These are phyloP conservation scores for Beauveria sp. DNA, from an alignment of 2,329 filamentous ascomycete genomes.

Conservation along the genomic window DNA sequence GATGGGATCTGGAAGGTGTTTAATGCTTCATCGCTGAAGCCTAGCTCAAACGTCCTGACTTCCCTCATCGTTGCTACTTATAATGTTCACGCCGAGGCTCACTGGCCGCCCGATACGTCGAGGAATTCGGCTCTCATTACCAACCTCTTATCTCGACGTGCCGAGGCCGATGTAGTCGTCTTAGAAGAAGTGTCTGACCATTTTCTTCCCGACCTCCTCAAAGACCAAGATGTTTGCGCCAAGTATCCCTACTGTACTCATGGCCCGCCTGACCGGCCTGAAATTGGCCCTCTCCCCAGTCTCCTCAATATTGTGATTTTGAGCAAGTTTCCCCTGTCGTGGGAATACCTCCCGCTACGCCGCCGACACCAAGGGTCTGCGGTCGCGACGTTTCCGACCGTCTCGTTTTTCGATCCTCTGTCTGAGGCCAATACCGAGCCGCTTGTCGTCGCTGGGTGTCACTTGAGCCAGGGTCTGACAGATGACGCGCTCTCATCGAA, in stretches of 20 bases:
- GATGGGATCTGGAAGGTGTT: neutral
- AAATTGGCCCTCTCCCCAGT: conserved; percentile 48
- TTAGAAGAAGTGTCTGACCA: conserved; percentile 60
- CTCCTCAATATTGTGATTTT: conserved; percentile 55
- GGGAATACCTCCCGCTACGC: conserved; percentile 46
- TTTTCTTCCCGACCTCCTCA: conserved; percentile 50
- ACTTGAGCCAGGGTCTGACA: conserved; percentile 54
- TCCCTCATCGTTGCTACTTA: conserved; percentile 40
- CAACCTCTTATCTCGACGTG: conserved; percentile 35
- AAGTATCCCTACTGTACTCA: conserved; percentile 51
- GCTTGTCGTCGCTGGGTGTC: conserved; percentile 47
- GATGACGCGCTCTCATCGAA: conserved; percentile 51
- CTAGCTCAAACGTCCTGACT: conserved; percentile 7
- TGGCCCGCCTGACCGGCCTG: conserved; percentile 43
- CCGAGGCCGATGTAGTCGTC: conserved; percentile 39
- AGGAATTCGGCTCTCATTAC: conserved; percentile 36
- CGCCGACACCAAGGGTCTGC: conserved; percentile 51
- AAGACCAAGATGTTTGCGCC: conserved; percentile 33
- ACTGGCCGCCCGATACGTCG: conserved; percentile 33
- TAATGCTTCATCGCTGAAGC: neutral
- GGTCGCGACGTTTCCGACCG: conserved; percentile 34
- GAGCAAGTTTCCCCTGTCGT: conserved; percentile 47
- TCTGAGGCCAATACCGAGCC: conserved; percentile 25
- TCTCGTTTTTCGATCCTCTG: conserved; percentile 24
- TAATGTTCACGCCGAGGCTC: conserved; percentile 46